Conservation (phyloP, 1,284 basidiomycete species). For the Vanrija humicola region DNA sequence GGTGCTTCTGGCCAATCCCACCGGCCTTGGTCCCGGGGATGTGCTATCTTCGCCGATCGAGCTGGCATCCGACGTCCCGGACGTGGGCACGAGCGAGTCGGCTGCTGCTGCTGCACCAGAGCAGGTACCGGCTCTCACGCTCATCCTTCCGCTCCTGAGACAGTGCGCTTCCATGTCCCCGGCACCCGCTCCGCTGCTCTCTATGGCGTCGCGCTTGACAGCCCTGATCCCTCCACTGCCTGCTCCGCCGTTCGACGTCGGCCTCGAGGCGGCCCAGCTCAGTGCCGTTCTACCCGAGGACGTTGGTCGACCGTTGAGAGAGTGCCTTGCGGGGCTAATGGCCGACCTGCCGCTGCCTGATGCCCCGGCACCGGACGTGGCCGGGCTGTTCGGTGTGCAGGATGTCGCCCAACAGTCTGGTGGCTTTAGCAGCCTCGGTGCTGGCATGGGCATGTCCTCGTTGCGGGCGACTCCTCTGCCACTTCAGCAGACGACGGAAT, state of each 20-base stretch:
- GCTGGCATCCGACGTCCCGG: slow-evolving; percentile 11
- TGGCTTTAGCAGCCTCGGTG: slow-evolving; percentile 3
- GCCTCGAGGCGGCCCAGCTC: slow-evolving; percentile 37
- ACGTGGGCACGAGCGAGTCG: slow-evolving; percentile 24
- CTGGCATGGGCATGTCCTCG: not conserved
- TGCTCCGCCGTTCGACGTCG: slow-evolving; percentile 39
- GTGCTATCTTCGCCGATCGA: slow-evolving; percentile 10
- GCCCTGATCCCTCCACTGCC: slow-evolving; percentile 33
- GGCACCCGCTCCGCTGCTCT: slow-evolving; percentile 11
- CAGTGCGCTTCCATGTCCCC: slow-evolving; percentile 15
- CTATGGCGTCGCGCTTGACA: slow-evolving; percentile 25
- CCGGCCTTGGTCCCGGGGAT: slow-evolving; percentile 19
- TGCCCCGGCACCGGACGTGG: not conserved
- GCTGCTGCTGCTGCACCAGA: slow-evolving; percentile 1
- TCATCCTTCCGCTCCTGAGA: slow-evolving; percentile 36
- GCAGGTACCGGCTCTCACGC: slow-evolving; percentile 22
- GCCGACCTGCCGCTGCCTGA: slow-evolving; percentile 29
- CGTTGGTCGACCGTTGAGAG: slow-evolving; percentile 29
- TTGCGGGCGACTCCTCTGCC: slow-evolving; percentile 6
- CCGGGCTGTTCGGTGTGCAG: slow-evolving; percentile 1
- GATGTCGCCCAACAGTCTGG: not conserved
- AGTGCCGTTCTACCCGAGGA: slow-evolving; percentile 31
- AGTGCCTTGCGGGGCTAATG: slow-evolving; percentile 37
- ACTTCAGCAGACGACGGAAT: slow-evolving; percentile 13
- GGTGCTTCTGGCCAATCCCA: slow-evolving; percentile 18